These are phyloP conservation scores for Solanum appendiculatum DNA, from an alignment of 257 asterid genomes.

Conservation along the genomic window DNA sequence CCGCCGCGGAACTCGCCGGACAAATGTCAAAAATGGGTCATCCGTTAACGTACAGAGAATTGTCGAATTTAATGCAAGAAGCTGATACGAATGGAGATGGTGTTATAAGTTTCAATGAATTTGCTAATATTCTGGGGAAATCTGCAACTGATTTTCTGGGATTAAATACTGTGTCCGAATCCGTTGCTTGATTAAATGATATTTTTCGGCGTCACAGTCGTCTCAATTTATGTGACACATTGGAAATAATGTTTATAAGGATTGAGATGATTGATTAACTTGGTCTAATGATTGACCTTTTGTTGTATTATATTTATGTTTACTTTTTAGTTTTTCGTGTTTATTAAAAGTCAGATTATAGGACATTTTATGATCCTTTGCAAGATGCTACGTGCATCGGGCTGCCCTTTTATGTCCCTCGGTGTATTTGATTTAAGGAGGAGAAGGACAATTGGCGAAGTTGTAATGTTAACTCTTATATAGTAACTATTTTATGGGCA, in stretches of 20 bases:
- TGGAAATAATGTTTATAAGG: not conserved
- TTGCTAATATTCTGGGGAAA: conserved; percentile 35
- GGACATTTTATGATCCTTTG: not conserved
- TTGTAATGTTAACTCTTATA: not conserved
- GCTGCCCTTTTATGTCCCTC: not conserved
- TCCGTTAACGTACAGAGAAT: conserved; percentile 32
- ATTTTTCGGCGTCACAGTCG: not conserved
- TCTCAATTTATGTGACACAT: not conserved
- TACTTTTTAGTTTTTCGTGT: not conserved
- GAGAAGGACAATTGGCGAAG: not conserved
- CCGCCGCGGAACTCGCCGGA: conserved; percentile 44
- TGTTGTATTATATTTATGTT: not conserved
- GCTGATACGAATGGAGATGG: conserved; percentile 62
- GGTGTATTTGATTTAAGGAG: not conserved
- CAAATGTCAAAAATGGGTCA: conserved; percentile 54
- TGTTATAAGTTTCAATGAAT: conserved; percentile 47
- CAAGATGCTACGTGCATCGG: not conserved
- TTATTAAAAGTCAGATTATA: not conserved
- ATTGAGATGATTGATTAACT: too few species aligned
- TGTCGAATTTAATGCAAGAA: conserved; percentile 33
- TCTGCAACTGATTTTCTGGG: conserved; percentile 46
- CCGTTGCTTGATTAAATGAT: not conserved
- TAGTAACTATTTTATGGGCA: not conserved
- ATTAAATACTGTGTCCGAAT: conserved; percentile 12
- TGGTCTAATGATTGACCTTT: not conserved